Percentiles rank a stretch among this genome's conserved stretches.
phyloP scores from a whole-genome alignment of 139 green algal genomes.

The Volvox reticuliferus region DNA sequence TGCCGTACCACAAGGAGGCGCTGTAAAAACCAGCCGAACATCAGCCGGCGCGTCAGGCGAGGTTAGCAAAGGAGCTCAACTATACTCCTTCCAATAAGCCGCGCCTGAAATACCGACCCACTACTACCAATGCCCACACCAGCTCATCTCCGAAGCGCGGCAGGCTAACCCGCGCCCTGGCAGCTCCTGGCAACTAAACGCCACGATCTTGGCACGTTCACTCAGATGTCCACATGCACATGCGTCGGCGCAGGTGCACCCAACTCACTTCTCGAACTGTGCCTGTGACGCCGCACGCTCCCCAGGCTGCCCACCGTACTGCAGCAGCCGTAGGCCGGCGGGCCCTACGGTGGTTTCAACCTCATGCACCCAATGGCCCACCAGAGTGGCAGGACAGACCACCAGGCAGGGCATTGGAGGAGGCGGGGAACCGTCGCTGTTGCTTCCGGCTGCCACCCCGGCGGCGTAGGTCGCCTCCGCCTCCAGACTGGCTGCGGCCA shows the following conservation, averaged over 20 bases:
- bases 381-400: constrained; percentile 95
- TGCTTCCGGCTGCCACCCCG: background rate
- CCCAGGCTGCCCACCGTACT: constrained; percentile 75
- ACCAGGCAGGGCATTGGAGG: constrained; percentile 80
- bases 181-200: no score
- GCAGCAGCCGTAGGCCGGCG: constrained; percentile 69
- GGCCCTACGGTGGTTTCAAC: constrained; percentile 80
- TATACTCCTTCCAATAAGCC: no score
- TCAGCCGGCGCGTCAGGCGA: no score
- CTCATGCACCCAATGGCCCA: constrained; percentile 95
- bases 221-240: no score
- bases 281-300: constrained; percentile 57
- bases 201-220: no score
- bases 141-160: no score
- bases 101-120: no score
- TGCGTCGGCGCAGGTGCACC: background rate
- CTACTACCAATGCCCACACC: no score
- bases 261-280: constrained; percentile 5
- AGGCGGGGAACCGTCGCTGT: background rate
- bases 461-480: constrained; percentile 13
- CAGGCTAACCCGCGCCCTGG: no score
- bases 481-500: constrained; percentile 69
- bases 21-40: no score
- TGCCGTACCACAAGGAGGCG: no score
- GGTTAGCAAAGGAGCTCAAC: no score